A percentile compares a stretch with the other conserved stretches of the same genome.
These are phyloP conservation scores for Iodosphaeria phyllophila DNA, from an alignment of 2,329 filamentous ascomycete species.

Conservation along the genomic window DNA sequence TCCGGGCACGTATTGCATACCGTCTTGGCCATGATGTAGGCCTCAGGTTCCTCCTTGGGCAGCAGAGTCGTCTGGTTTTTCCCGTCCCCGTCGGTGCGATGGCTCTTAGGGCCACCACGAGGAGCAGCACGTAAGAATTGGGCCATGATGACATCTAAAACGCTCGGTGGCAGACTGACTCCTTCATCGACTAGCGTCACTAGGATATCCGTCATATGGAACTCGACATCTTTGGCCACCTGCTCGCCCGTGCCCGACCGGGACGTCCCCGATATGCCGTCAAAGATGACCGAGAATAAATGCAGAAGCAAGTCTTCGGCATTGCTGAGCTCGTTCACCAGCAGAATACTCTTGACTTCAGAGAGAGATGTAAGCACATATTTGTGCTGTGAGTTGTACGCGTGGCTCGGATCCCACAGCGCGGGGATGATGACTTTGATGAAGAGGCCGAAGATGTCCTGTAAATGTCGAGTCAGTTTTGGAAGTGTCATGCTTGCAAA, in stretches of 20 bases:
- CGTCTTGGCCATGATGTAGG: constrained; percentile 91
- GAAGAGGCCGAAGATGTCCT: constrained; percentile 90
- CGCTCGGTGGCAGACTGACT: constrained; percentile 54
- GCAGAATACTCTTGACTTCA: constrained; percentile 84
- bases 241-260: constrained; percentile 62
- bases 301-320: constrained; percentile 62
- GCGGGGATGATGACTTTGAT: constrained; percentile 68
- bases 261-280: constrained; percentile 65
- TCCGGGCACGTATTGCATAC: constrained; percentile 80
- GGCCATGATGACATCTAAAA: constrained; percentile 84
- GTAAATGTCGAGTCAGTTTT: constrained; percentile 7
- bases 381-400: constrained; percentile 85
- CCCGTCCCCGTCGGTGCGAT: constrained; percentile 44
- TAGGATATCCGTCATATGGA: constrained; percentile 75
- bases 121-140: constrained; percentile 86
- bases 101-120: constrained; percentile 38
- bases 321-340: constrained; percentile 74
- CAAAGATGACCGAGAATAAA: constrained; percentile 80
- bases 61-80: constrained; percentile 70
- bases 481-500: too few species aligned
- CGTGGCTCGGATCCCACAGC: constrained; percentile 68
- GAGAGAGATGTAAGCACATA: constrained; percentile 78
- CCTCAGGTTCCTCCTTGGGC: constrained; percentile 75
- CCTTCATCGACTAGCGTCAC: constrained; percentile 78
- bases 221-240: constrained; percentile 82